Evolutionary conservation across 176 grass and related monocot species (phyloP).

Genomic region (Dactylis glomerata): DNA sequence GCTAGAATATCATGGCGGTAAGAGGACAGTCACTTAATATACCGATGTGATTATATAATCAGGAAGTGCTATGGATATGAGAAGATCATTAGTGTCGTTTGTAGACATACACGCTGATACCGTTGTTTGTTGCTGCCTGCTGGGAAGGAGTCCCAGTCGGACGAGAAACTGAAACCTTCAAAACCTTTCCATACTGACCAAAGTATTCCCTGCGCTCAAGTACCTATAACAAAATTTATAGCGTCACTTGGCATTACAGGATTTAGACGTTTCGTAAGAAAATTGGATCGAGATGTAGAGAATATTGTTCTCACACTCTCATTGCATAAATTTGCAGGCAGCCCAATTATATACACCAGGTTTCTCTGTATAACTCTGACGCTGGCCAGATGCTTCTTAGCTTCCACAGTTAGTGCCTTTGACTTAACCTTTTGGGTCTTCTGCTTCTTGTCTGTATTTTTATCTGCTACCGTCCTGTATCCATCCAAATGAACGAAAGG

Average conservation of each 20-base stretch:
- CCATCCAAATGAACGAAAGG: neutral
- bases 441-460: constrained; percentile 77
- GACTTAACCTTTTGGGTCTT: constrained; percentile 76
- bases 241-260: neutral
- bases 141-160: constrained; percentile 60
- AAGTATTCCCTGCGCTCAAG: constrained; percentile 97
- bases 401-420: constrained; percentile 55
- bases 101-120: constrained; percentile 82
- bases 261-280: neutral
- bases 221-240: constrained; percentile 44
- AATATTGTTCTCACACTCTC: constrained; percentile 63
- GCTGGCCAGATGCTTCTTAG: constrained; percentile 85
- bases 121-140: constrained; percentile 66
- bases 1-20: neutral
- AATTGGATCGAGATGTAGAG: constrained; percentile 17
- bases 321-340: constrained; percentile 81
- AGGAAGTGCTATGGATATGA: neutral
- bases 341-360: constrained; percentile 95
- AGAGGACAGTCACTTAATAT: neutral
- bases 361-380: constrained; percentile 97
- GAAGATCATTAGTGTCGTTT: constrained; percentile 13
- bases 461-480: constrained; percentile 66
- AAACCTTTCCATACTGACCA: constrained; percentile 94
- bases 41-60: neutral
- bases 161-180: constrained; percentile 96